Evolutionary conservation across 768 basidiomycete genomes (phyloP), one percentile per base, ranked within the genome.

Genomic region (Hemileccinum rubropunctum): DNA sequence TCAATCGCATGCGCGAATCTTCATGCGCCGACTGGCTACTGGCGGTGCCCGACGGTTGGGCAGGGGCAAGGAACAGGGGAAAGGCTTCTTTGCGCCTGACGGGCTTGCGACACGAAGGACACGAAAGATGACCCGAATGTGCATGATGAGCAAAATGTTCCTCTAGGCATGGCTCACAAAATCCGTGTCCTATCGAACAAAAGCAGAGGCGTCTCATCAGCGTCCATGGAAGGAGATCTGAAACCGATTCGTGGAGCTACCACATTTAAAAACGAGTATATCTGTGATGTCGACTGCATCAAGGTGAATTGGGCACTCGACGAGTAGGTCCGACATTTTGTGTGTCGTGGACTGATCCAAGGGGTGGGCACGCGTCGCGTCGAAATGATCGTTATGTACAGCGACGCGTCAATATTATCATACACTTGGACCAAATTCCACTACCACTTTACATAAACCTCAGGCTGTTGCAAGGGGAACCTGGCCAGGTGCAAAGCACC

Each of bases 271-370:
- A 8, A 60, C 57, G 44, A 60, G 57, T 38, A 67, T 52, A 4
- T 69, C 56, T 11, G 56, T 61, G 45, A 67, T 56, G 33, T 57
- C 45, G 6, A 67, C 65, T 0, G 57, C 54, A 7, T 63, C 66
- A 4, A 67, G 61, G 30, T 67, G 66, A n/a, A 67, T 67, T 9
- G 67, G 65, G 23, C 66, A 67, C 28, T 69, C 67, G 41, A 67
- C 54, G 12, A 63, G 36, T 6, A 67, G 26, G 38, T 50, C 54
- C 57, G 62, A 51, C 20, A 35, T 62, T 41, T 18, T 15, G 40
- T 4, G 42, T 33, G 40, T 37, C 18, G 36, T 39, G 13, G 48
- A 30, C 47, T 34, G 48, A 35, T 18, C 11, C 12, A 33, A 6
- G 38, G 12, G 35, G n/a, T 20, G 20, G 27, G n/a, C n/a, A 37